Evolutionary conservation across 805 yeast species (phyloP), one percentile per base, ranked within the genome.

Genomic region (Saccharomycopsis schoenii): DNA sequence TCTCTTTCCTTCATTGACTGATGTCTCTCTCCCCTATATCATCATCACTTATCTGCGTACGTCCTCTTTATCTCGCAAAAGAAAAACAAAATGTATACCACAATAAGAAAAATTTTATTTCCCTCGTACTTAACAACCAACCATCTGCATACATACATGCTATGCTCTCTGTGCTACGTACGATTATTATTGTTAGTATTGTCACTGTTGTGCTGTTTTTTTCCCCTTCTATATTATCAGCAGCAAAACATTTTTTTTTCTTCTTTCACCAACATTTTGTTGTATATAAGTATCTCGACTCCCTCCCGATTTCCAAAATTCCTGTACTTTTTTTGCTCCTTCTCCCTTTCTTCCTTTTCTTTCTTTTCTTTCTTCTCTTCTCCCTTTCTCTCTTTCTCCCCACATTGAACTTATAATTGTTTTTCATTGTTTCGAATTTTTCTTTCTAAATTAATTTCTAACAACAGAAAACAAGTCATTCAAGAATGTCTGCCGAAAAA

Each of bases 401-500:
- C 34, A 39, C 47, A 17, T 36, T 17, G 36, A 21, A 25, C 50
- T 29, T 14, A 34, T 42, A 47, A 42, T 50, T 25, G 41, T 25
- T 39, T 51, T 47, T 43, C 12, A n/a, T 42, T 25, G 52, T 42
- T 56, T 25, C 25, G 34, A 37, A 17, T 37, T 47, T 40, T 17
- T 56, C 12, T 29, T 15, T 19, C 19, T 34, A 43, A 21, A n/a
- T 19, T 37, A 47, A 29, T 42, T 17, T 29, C 29, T 36, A 14
- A 24, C 21, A 43, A 29, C 43, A 21, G 52, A 39, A 41, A 41
- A 40, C 36, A 24, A n/a, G 19, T 42, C 24, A 56, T 24, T 14
- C 19, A 34, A 58, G 34, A 36, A 61, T 61, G 64, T 61, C 64
- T 19, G 51, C 41, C 21, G 63, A 61, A 50, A 58, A 61, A 39